Conservation (phyloP, 176 grass and related monocot genomes). For the Carex parvula region DNA sequence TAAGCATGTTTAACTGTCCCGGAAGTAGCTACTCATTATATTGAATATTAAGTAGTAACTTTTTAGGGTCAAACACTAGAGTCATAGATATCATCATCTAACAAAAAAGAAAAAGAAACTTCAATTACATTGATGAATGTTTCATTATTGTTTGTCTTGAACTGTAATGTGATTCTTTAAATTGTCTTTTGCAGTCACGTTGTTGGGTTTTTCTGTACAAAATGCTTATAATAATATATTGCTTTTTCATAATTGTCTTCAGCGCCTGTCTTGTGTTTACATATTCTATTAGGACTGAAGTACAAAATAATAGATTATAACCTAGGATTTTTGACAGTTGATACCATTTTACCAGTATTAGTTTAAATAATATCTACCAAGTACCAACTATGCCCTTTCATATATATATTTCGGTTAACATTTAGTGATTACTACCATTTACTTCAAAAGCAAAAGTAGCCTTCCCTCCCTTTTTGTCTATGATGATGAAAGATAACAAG, state of each 20-base stretch:
- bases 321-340: background rate
- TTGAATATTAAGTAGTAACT: too few species aligned
- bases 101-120: background rate
- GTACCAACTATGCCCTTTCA: background rate
- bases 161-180: background rate
- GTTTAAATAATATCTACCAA: background rate
- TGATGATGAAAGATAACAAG: too few species aligned
- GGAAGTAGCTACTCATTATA: too few species aligned
- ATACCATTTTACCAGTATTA: background rate
- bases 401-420: background rate
- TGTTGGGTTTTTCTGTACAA: background rate
- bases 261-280: too few species aligned
- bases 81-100: background rate
- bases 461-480: too few species aligned
- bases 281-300: background rate
- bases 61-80: background rate
- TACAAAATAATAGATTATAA: background rate
- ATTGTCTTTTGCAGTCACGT: background rate
- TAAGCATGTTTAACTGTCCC: too few species aligned
- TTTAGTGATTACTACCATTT: too few species aligned
- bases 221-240: slow-evolving; percentile 1
- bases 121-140: background rate
- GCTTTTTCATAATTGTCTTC: background rate
- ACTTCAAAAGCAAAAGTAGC: too few species aligned
- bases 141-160: background rate